Evolutionary conservation across 257 asterid species (phyloP).

Genomic region (Ballota nigra): DNA sequence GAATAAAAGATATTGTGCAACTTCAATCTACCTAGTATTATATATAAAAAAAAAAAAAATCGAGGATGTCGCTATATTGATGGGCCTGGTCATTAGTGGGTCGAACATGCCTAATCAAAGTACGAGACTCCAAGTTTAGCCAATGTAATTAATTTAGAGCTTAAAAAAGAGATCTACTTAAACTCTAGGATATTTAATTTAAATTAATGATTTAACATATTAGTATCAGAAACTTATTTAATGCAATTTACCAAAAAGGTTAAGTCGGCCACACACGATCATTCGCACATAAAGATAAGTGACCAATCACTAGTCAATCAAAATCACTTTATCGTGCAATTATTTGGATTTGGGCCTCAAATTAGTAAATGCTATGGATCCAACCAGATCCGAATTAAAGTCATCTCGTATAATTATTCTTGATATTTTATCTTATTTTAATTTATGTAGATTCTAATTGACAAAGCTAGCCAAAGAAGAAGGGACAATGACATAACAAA

Average conservation of each 20-base stretch:
- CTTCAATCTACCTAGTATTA: background rate
- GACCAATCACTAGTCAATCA: slow-evolving; percentile 1
- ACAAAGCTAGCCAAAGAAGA: slow-evolving; percentile 20
- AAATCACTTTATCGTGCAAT: slow-evolving; percentile 18
- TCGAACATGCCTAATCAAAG: background rate
- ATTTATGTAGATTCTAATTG: slow-evolving; percentile 28
- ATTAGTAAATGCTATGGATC: slow-evolving; percentile 1
- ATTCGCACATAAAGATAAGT: slow-evolving; percentile 1
- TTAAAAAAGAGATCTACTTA: background rate
- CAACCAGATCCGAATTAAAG: background rate
- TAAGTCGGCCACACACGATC: background rate
- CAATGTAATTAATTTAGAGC: no score
- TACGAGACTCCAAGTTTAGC: background rate
- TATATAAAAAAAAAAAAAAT: no score
- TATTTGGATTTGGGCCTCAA: background rate
- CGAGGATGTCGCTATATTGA: background rate
- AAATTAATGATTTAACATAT: background rate
- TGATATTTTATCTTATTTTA: background rate
- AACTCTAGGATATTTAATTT: no score
- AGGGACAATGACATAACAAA: slow-evolving; percentile 32
- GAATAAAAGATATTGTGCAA: background rate
- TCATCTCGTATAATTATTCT: background rate
- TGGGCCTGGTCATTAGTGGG: background rate
- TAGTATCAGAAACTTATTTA: background rate
- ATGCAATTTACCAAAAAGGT: background rate